Conservation (phyloP, 768 basidiomycete genomes). For the Candolleomyces efflorescens region DNA sequence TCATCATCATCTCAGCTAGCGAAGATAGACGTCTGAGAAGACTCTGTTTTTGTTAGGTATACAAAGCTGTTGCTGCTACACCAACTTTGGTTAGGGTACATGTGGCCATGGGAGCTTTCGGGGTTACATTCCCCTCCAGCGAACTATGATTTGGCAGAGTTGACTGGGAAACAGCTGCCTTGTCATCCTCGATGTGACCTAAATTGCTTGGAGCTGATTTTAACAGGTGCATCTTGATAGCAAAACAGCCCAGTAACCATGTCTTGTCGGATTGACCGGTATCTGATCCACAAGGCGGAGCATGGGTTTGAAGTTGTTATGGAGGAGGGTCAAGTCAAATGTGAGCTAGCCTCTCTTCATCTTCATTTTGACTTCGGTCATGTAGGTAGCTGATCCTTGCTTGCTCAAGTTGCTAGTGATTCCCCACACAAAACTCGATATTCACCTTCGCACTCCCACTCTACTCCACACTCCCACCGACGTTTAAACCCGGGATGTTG, state of each 20-base stretch:
- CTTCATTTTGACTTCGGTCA: too few relatives aligned
- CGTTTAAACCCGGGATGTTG: conserved; percentile 23
- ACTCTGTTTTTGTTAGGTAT: conserved; percentile 64
- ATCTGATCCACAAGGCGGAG: conserved; percentile 88
- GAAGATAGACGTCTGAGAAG: too few relatives aligned
- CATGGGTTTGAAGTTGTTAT: conserved; percentile 86
- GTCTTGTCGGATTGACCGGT: conserved; percentile 68
- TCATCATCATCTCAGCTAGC: too few relatives aligned
- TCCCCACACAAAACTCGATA: conserved; percentile 75
- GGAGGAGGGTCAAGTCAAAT: conserved; percentile 59
- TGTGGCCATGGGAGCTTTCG: conserved; percentile 83
- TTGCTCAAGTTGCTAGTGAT: conserved; percentile 50
- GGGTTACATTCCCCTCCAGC: conserved; percentile 42
- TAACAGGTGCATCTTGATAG: conserved; percentile 75
- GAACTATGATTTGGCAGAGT: conserved; percentile 5
- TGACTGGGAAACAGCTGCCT: conserved; percentile 49
- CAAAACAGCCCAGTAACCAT: conserved; percentile 73
- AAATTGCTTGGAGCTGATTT: conserved; percentile 90
- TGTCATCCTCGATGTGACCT: conserved; percentile 61
- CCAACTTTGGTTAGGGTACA: conserved; percentile 83
- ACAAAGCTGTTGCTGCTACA: conserved; percentile 71
- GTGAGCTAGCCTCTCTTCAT: too few relatives aligned
- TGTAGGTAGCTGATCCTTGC: too few relatives aligned
- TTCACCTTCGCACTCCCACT: conserved; percentile 74
- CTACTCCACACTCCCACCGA: conserved; percentile 46